Conservation (phyloP, 345 rosid species). For the Bruguiera sexangula region DNA sequence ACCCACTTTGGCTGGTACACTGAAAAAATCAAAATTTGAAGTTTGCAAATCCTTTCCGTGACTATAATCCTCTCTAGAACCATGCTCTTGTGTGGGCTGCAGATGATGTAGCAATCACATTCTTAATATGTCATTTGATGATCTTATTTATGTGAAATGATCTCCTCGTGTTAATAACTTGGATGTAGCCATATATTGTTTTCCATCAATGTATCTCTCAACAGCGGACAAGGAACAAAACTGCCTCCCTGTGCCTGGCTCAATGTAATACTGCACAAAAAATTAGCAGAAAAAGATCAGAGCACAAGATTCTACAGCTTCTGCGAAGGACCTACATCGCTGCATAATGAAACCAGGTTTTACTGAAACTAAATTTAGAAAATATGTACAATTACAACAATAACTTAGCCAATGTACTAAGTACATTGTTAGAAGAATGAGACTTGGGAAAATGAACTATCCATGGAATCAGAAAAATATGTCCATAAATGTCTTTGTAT, state of each 20-base stretch:
- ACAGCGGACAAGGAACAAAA: constrained; percentile 33
- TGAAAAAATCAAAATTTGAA: constrained; percentile 14
- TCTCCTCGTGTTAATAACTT: not conserved
- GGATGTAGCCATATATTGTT: constrained; percentile 2
- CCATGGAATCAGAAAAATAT: too few relatives aligned
- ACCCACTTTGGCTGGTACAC: constrained; percentile 52
- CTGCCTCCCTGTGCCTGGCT: constrained; percentile 36
- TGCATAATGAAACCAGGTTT: not conserved
- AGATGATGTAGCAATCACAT: not conserved
- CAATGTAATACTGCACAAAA: constrained; percentile 35
- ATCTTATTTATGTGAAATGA: constrained; percentile 10
- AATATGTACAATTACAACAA: not conserved
- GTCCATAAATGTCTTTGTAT: too few relatives aligned
- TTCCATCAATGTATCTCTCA: constrained; percentile 16
- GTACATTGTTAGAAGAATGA: too few relatives aligned
- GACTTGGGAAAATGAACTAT: too few relatives aligned
- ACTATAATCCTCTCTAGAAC: constrained; percentile 7
- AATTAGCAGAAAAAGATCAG: not conserved
- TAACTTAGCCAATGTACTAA: too few relatives aligned
- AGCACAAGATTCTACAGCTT: not conserved
- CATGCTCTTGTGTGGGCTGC: constrained; percentile 16
- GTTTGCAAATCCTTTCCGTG: constrained; percentile 12
- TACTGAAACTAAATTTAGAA: not conserved
- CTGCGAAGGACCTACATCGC: not conserved
- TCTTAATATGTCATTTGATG: not conserved